Evolutionary conservation across 352 stramenopile genomes (phyloP).

Genomic region (Phytophthora pluvialis): DNA sequence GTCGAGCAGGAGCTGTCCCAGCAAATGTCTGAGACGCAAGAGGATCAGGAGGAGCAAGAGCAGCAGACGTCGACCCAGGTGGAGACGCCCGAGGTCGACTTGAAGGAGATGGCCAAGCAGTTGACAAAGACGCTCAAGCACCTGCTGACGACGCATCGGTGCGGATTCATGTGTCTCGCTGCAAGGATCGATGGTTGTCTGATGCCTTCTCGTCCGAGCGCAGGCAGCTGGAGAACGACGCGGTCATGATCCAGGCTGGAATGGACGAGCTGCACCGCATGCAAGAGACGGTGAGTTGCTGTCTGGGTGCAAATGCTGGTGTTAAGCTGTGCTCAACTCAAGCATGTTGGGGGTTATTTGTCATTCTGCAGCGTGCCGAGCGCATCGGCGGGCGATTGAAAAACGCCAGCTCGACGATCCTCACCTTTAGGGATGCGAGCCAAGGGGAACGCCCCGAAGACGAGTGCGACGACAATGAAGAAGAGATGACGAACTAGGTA

Average conservation of each 20-base stretch:
- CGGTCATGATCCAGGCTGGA: conserved; percentile 59
- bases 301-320: background rate
- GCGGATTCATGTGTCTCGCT: conserved; percentile 8
- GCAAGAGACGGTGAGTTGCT: conserved; percentile 54
- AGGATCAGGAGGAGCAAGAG: conserved; percentile 23
- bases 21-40: conserved; percentile 19
- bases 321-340: background rate
- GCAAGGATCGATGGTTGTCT: background rate
- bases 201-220: conserved; percentile 6
- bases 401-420: conserved; percentile 63
- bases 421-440: conserved; percentile 49
- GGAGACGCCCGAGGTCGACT: conserved; percentile 26
- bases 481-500: conserved; percentile 29
- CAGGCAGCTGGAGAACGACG: conserved; percentile 64
- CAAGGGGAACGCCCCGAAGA: conserved; percentile 20
- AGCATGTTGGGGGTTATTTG: background rate
- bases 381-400: conserved; percentile 48
- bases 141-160: conserved; percentile 42
- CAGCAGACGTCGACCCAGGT: conserved; percentile 16
- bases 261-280: conserved; percentile 62
- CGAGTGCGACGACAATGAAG: conserved; percentile 25
- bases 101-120: conserved; percentile 43
- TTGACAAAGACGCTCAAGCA: conserved; percentile 44
- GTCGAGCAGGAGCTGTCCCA: conserved; percentile 17
- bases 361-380: conserved; percentile 38